Percentiles rank a stretch among this genome's conserved stretches.
Evolutionary conservation across 2,329 filamentous ascomycete genomes (phyloP).

Genomic region (Albophoma yamanashiensis): DNA sequence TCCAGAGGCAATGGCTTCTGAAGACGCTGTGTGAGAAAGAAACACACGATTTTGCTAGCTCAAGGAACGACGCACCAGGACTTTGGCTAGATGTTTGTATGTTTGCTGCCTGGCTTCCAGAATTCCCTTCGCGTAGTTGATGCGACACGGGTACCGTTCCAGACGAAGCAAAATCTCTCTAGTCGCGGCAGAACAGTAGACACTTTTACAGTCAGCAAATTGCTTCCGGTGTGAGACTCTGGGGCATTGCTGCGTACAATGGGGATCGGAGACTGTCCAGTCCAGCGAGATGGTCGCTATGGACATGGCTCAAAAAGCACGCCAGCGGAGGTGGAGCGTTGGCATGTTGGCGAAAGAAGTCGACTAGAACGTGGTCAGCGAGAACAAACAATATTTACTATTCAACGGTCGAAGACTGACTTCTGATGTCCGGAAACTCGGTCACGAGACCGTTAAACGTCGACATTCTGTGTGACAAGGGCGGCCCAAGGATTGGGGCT

Average conservation of each 20-base stretch:
- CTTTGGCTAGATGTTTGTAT: conserved; percentile 63
- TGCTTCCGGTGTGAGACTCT: background rate
- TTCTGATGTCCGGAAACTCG: conserved; percentile 73
- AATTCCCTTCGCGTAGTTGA: conserved; percentile 72
- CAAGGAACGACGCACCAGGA: conserved; percentile 39
- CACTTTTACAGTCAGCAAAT: conserved; percentile 22
- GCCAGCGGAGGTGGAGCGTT: conserved; percentile 55
- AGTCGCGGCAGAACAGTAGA: conserved; percentile 84
- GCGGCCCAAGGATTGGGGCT: background rate
- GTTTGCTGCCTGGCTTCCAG: conserved; percentile 64
- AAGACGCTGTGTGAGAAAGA: background rate
- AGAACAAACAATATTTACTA: background rate
- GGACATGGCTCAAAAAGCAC: conserved; percentile 85
- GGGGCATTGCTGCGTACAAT: conserved; percentile 39
- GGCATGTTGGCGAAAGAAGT: conserved; percentile 61
- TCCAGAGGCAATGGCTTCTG: conserved; percentile 73
- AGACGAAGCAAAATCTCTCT: conserved; percentile 70
- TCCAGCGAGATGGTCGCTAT: conserved; percentile 79
- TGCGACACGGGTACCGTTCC: conserved; percentile 66
- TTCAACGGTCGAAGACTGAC: conserved; percentile 24
- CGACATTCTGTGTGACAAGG: conserved; percentile 45
- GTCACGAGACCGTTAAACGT: conserved; percentile 62
- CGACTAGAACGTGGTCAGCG: conserved; percentile 41
- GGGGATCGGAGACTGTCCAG: conserved; percentile 66
- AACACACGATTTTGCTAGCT: background rate